These are phyloP conservation scores for Candida chauliodis DNA, from an alignment of 805 yeast species.

Conservation along the genomic window DNA sequence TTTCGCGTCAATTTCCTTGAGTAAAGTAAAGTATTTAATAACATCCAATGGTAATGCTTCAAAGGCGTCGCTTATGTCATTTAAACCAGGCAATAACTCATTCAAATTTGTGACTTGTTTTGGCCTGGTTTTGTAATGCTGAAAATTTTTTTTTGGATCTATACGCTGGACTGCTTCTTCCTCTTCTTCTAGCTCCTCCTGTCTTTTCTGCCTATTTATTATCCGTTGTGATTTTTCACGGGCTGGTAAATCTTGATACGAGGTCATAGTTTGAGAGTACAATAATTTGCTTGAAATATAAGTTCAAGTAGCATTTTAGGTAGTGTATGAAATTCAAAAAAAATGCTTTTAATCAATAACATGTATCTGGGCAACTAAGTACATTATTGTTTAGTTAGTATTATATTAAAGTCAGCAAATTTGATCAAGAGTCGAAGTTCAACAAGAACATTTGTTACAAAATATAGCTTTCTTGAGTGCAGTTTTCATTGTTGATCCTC, in stretches of 20 bases:
- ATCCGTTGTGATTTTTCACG: conserved; percentile 25
- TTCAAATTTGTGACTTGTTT: conserved; percentile 29
- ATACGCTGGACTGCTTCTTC: conserved; percentile 11
- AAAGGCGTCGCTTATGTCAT: conserved; percentile 86
- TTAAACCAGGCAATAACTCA: conserved; percentile 69
- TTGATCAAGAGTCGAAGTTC: no score
- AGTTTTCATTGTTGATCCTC: no score
- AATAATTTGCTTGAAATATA: background rate
- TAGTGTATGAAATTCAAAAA: no score
- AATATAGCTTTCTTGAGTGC: no score
- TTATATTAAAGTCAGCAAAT: no score
- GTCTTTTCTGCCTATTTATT: conserved; percentile 10
- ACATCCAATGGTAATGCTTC: conserved; percentile 86
- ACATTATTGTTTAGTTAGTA: no score
- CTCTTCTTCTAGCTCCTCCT: conserved; percentile 3
- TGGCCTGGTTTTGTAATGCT: conserved; percentile 32
- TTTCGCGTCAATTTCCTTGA: conserved; percentile 94
- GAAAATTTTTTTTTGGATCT: conserved; percentile 19
- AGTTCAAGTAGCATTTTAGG: no score
- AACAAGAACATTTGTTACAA: no score
- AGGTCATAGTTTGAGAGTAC: conserved; percentile 5
- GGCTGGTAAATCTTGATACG: conserved; percentile 21
- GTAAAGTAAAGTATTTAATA: conserved; percentile 76
- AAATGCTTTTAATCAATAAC: no score
- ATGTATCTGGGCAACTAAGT: no score